Evolutionary conservation across 129 eudicot species (phyloP), one percentile per base, ranked within the genome.

Genomic region (Scalesia atractyloides): DNA sequence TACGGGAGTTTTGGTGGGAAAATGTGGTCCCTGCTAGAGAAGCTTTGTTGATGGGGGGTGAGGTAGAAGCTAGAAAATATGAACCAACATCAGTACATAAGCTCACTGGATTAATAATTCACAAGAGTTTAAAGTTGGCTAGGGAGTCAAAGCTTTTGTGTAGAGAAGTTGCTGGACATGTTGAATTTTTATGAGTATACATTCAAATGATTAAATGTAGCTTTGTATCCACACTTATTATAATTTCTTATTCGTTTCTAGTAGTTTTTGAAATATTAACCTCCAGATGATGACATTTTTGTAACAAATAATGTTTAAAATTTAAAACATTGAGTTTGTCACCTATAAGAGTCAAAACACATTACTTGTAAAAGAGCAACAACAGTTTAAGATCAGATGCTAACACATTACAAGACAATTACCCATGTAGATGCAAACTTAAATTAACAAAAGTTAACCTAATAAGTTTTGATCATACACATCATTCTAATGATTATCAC

Each of bases 1-100:
- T 94, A 63, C 78, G 85, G 0, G 99, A 90, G 75, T 94, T 94
- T 83, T 94, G 99, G 99, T 94, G 97, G 97, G 96, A 84, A 70
- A 94, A 88, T 80, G 96, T 94, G 48, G 22, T 92, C 58, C 96
- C 98, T 14, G 98, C 98, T 46, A 67, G 95, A 51, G 88, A 89
- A 67, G 90, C 95, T 63, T 68, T 94, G 76, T 49, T 83, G 66
- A 66, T 81, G 46, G 96, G 96, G 71, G 68, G 43, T 68, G 86
- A 81, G 79, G 92, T 84, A 61, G 96, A 86, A 68, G 94, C 90
- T 49, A 85, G 64, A 66, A 76, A 74, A 16, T 89, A 77, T 57
- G 79, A 82, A 69, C 97, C 99, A 59, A 47, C 70, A 0, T 85
- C 99, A 16, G 76, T 82, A 0, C 99, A 94, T 81, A 88, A 77